phyloP scores from a whole-genome alignment of 2,329 filamentous ascomycete genomes.

The Cadophora malorum region DNA sequence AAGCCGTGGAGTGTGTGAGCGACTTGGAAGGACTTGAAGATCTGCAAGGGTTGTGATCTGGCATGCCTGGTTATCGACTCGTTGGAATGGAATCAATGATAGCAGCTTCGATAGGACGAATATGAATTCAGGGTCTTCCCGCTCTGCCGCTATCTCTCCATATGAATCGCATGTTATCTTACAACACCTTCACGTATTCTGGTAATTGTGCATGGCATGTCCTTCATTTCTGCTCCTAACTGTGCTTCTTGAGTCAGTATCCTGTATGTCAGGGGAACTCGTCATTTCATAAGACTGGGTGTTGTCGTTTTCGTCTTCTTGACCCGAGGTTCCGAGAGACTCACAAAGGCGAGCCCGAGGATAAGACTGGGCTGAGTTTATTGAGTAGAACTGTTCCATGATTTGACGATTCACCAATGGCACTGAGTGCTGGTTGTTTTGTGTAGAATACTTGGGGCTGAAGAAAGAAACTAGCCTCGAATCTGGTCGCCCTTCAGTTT shows the following conservation, averaged over 20 bases:
- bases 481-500: constrained; percentile 8
- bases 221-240: neutral
- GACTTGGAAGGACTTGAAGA: too few species aligned
- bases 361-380: neutral
- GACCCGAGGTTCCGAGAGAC: neutral
- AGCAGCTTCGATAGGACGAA: neutral
- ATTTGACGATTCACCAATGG: neutral
- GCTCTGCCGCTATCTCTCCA: neutral
- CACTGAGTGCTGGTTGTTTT: constrained; percentile 1
- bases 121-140: neutral
- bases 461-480: constrained; percentile 19
- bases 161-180: neutral
- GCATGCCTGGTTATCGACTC: neutral
- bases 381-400: neutral
- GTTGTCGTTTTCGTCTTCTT: neutral
- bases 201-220: neutral
- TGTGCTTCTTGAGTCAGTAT: neutral
- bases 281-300: neutral
- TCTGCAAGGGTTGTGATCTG: neutral
- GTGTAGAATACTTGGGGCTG: constrained; percentile 10
- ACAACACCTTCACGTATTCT: neutral
- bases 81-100: neutral
- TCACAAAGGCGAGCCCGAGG: neutral
- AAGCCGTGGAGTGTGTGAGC: too few species aligned
- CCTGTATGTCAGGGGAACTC: neutral